These are phyloP conservation scores for Glebionis coronaria DNA, from an alignment of 129 eudicot species.

Conservation along the genomic window DNA sequence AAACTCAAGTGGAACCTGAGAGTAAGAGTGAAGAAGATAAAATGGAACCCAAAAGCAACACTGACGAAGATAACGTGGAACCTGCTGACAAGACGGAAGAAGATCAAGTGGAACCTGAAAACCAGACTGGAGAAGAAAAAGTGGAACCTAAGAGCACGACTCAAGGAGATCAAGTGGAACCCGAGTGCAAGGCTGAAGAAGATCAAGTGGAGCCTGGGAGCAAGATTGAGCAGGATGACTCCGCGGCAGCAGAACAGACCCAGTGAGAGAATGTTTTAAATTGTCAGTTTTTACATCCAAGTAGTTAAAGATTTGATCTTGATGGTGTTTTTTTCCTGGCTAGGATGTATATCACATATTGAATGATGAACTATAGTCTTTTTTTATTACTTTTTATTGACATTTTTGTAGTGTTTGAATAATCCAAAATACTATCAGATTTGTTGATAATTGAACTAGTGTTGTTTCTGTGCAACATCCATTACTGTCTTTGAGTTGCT, in stretches of 20 bases:
- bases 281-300: slow-evolving; percentile 6
- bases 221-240: slow-evolving; percentile 18
- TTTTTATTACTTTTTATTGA: not conserved
- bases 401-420: not conserved
- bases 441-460: not conserved
- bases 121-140: not conserved
- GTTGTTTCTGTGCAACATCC: not conserved
- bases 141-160: not conserved
- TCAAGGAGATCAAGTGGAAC: not conserved
- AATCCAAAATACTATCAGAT: too few species aligned
- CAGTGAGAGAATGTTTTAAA: slow-evolving; percentile 12
- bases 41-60: not conserved
- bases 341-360: slow-evolving; percentile 21
- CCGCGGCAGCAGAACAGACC: not conserved
- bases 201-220: slow-evolving; percentile 17
- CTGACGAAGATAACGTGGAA: slow-evolving; percentile 2
- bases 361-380: slow-evolving; percentile 16
- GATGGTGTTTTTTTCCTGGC: slow-evolving; percentile 2
- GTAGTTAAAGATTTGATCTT: slow-evolving; percentile 6
- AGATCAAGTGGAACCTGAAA: slow-evolving; percentile 9
- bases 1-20: slow-evolving; percentile 13
- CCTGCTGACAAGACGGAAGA: not conserved
- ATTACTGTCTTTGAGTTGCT: too few species aligned
- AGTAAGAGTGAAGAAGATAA: slow-evolving; percentile 7
- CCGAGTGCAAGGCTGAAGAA: not conserved